Evolutionary conservation across 495 filamentous ascomycete genomes (phyloP), one percentile per base, ranked within the genome.

Genomic region (Hypoxylon fuscum): DNA sequence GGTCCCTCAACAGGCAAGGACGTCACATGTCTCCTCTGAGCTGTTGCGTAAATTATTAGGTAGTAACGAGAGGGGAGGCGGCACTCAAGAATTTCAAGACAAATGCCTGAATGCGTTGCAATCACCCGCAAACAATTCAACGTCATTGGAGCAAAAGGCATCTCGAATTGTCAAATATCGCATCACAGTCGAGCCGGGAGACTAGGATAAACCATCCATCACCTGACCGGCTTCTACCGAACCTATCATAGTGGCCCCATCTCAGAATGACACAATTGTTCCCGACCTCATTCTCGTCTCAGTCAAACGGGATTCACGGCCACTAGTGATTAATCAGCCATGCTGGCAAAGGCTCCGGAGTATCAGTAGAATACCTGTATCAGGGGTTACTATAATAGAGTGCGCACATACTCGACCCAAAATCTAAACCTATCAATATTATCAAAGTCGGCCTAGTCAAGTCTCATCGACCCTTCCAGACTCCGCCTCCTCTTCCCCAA

Each of bases 151-250:
- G 18, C n/a, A 3, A 20, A 17, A 27, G 8, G n/a, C n/a, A n/a
- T n/a, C n/a, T 22, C 18, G 35, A 40, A 4, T 29, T 12, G 18
- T 0, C 38, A 23, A n/a, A 23, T 32, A 60, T 46, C 42, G 40
- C 35, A n/a, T 14, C 41, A 45, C 35, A 15, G 35, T 38, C 35
- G 7, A 38, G 12, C 35, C 35, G 15, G 35, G 14, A 38, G 40
- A 50, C 55, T 29, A 55, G 62, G 48, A 62, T 55, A 44, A 59
- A 65, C 49, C n/a, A n/a, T n/a, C 44, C 55, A 59, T 60, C 62
- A 60, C 45, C 46, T 66, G 62, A 66, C 56, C 62, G 62, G 62
- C 46, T 52, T 51, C 45, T 52, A 25, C 62, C 62, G 62, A 56
- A 21, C 49, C 45, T 58, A 47, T 55, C 37, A 46, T 5, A 17